Conservation (phyloP, 257 asterid genomes). For the Paulownia fortunei region DNA sequence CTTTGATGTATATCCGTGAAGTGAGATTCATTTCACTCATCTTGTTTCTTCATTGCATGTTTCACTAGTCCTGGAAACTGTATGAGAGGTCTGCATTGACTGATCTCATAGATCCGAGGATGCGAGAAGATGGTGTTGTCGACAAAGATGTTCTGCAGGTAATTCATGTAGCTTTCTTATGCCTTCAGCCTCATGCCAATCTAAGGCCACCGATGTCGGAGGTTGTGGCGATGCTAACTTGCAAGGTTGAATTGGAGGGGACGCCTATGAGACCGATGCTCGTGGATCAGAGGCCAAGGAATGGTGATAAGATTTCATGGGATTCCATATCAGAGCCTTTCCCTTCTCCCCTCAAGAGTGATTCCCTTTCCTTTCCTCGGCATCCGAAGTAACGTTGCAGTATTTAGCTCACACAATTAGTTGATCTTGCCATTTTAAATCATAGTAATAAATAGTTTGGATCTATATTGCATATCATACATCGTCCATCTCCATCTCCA, state of each 20-base stretch:
- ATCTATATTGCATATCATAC: no score
- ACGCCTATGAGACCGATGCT: slow-evolving; percentile 50
- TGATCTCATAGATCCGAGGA: slow-evolving; percentile 48
- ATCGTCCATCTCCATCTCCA: no score
- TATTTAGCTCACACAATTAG: no score
- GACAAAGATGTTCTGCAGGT: slow-evolving; percentile 50
- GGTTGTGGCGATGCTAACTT: slow-evolving; percentile 54
- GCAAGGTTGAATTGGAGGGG: slow-evolving; percentile 39
- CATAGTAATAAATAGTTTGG: no score
- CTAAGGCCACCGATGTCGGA: slow-evolving; percentile 65
- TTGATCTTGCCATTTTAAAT: no score
- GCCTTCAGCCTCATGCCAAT: slow-evolving; percentile 57
- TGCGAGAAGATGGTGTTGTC: slow-evolving; percentile 33
- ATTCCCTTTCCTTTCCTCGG: slow-evolving; percentile 35
- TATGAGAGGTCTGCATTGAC: slow-evolving; percentile 47
- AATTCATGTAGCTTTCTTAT: slow-evolving; percentile 47
- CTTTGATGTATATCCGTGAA: no score
- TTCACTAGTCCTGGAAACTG: slow-evolving; percentile 54
- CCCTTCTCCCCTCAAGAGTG: slow-evolving; percentile 47
- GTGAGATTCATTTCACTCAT: background rate
- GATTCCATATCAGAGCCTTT: slow-evolving; percentile 48
- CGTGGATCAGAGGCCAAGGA: slow-evolving; percentile 41
- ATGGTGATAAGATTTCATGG: slow-evolving; percentile 39
- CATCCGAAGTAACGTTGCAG: slow-evolving; percentile 1
- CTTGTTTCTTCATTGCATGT: background rate